Evolutionary conservation across 2,329 filamentous ascomycete species (phyloP), one percentile per base, ranked within the genome.

Genomic region (Arthrobotrys megalospora): DNA sequence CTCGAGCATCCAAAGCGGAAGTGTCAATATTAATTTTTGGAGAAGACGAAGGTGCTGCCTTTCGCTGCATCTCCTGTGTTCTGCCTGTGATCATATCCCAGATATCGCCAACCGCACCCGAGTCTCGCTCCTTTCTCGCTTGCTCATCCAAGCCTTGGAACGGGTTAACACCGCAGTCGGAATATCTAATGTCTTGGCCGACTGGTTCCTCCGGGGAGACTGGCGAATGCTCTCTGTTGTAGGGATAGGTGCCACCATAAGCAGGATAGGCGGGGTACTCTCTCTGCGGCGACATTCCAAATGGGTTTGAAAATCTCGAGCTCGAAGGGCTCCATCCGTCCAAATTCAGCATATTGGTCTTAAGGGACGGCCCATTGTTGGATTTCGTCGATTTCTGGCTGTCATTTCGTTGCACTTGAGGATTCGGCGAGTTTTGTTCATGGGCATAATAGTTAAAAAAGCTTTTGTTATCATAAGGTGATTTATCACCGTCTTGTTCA

Each of bases 151-250:
- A 41, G 21, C 76, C 76, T 32, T 79, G 64, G 38, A 79, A 79
- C 14, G 76, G 76, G 38, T 79, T 79, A 1, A 73, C 70, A 38
- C 76, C 76, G 24, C 76, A 79, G 48, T 79, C 76, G 12, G 76
- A 79, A 34, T 79, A 79, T 53, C 76, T 14, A n/a, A 75, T 75
- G 34, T 66, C 65, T 19, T 79, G 65, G n/a, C 65, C 67, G 28
- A 62, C 48, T 16, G 63, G 47, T 12, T 68, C 64, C 21, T 45
- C 52, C 8, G 63, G 43, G n/a, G 67, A 68, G 16, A 78, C 28
- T 6, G 67, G 62, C 14, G 67, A 68, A 8, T 32, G 16, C 48
- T 64, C 36, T 24, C 63, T 41, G 38, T 19, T 21, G 36, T 66
- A 77, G 41, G 32, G 43, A 16, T 55, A 65, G 36, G 41, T 12